Evolutionary conservation across 768 basidiomycete species (phyloP).

Genomic region (Coprinopsis cinerea): DNA sequence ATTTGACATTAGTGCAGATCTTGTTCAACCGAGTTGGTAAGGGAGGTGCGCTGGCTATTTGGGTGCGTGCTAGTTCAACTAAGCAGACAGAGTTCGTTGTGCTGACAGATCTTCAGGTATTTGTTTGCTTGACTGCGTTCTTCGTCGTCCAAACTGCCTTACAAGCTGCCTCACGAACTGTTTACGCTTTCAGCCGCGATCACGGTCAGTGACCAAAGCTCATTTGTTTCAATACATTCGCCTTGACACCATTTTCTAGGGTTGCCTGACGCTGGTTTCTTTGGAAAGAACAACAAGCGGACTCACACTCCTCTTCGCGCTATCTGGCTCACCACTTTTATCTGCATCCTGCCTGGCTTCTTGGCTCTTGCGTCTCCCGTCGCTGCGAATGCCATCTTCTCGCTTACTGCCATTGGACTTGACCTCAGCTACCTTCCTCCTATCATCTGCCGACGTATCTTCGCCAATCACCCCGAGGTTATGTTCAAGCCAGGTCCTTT

Average conservation of each 20-base stretch:
- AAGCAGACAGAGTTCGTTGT: neutral
- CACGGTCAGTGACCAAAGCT: constrained; percentile 36
- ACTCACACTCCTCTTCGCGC: constrained; percentile 76
- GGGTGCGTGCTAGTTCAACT: constrained; percentile 48
- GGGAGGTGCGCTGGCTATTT: constrained; percentile 68
- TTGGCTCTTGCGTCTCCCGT: constrained; percentile 73
- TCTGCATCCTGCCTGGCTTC: constrained; percentile 65
- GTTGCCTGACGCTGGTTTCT: constrained; percentile 73
- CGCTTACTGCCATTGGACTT: constrained; percentile 71
- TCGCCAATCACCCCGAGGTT: constrained; percentile 71
- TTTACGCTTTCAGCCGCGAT: constrained; percentile 84
- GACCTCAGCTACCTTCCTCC: constrained; percentile 82
- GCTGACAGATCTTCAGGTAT: constrained; percentile 32
- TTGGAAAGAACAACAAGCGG: constrained; percentile 54
- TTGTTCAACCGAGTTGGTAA: constrained; percentile 74
- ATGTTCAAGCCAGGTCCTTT: constrained; percentile 83
- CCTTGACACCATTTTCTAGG: constrained; percentile 26
- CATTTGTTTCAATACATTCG: neutral
- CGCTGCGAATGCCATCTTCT: constrained; percentile 78
- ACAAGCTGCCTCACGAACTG: constrained; percentile 76
- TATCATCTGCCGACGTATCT: constrained; percentile 67
- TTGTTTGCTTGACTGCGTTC: constrained; percentile 83
- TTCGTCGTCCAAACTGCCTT: constrained; percentile 78
- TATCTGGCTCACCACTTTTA: constrained; percentile 65
- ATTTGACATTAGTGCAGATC: too few species aligned